Conservation (phyloP, 179 eudicot species). For the Camellia oleifera region DNA sequence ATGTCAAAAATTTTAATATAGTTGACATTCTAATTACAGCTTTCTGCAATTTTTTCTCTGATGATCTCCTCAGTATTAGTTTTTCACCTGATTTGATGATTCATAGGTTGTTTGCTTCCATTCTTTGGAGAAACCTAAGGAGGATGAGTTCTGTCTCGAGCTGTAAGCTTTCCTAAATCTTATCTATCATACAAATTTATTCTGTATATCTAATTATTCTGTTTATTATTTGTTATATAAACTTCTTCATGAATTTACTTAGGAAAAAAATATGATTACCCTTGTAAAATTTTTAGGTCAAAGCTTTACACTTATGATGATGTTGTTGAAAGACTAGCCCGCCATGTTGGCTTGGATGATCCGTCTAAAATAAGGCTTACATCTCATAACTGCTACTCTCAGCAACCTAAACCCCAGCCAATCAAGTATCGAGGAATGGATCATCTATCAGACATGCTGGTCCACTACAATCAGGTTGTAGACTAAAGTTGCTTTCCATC, state of each 20-base stretch:
- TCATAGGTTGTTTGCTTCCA: slow-evolving; percentile 83
- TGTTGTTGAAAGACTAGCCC: slow-evolving; percentile 87
- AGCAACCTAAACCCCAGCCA: slow-evolving; percentile 92
- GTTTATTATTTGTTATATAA: background rate
- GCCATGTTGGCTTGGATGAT: slow-evolving; percentile 74
- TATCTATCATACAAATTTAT: background rate
- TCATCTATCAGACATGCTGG: slow-evolving; percentile 83
- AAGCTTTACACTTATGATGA: slow-evolving; percentile 80
- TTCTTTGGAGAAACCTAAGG: slow-evolving; percentile 84
- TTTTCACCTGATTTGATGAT: slow-evolving; percentile 2
- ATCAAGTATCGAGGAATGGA: slow-evolving; percentile 85
- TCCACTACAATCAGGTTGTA: slow-evolving; percentile 84
- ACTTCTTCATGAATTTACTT: background rate
- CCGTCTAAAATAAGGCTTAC: slow-evolving; percentile 90
- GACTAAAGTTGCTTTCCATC: slow-evolving; percentile 73
- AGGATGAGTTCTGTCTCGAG: slow-evolving; percentile 83
- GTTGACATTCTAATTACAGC: background rate
- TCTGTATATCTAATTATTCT: background rate
- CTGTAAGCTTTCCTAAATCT: slow-evolving; percentile 52
- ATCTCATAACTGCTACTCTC: slow-evolving; percentile 95
- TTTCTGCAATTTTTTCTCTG: background rate
- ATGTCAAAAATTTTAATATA: background rate
- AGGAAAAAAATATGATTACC: background rate
- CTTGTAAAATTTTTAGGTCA: slow-evolving; percentile 46
- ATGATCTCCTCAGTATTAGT: background rate